phyloP scores from a whole-genome alignment of 2,329 filamentous ascomycete species.

The Dactylonectria macrodidyma region DNA sequence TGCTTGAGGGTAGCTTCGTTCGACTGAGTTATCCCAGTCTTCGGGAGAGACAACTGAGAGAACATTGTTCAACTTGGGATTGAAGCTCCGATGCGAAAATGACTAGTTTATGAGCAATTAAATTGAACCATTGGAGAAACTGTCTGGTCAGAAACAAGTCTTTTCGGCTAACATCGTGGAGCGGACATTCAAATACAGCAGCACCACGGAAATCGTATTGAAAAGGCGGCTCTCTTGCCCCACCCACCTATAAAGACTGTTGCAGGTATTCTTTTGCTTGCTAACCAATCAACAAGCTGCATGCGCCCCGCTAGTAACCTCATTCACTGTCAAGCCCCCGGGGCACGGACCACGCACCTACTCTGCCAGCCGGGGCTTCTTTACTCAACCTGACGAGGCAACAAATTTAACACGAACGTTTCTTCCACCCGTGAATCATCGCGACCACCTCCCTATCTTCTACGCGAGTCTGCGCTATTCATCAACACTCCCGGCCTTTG shows the following conservation, averaged over 20 bases:
- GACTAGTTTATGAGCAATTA: no score
- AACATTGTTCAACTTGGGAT: not conserved
- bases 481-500: conserved; percentile 15
- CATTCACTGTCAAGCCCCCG: not conserved
- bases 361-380: conserved; percentile 20
- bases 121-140: no score
- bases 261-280: not conserved
- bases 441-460: conserved; percentile 25
- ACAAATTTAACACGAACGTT: conserved; percentile 43
- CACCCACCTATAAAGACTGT: not conserved
- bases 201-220: not conserved
- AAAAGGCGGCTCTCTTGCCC: not conserved
- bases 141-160: not conserved
- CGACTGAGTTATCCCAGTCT: not conserved
- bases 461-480: conserved; percentile 4
- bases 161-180: not conserved
- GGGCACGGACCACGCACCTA: conserved; percentile 28
- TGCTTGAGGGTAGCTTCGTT: not conserved
- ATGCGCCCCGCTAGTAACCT: conserved; percentile 1
- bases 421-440: conserved; percentile 30
- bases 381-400: conserved; percentile 38
- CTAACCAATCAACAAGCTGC: conserved; percentile 18
- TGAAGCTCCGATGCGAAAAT: not conserved
- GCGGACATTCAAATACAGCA: not conserved
- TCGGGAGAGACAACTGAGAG: not conserved